These are phyloP conservation scores for Sanghuangporus weigelae DNA, from an alignment of 1,284 basidiomycete genomes.

Conservation along the genomic window DNA sequence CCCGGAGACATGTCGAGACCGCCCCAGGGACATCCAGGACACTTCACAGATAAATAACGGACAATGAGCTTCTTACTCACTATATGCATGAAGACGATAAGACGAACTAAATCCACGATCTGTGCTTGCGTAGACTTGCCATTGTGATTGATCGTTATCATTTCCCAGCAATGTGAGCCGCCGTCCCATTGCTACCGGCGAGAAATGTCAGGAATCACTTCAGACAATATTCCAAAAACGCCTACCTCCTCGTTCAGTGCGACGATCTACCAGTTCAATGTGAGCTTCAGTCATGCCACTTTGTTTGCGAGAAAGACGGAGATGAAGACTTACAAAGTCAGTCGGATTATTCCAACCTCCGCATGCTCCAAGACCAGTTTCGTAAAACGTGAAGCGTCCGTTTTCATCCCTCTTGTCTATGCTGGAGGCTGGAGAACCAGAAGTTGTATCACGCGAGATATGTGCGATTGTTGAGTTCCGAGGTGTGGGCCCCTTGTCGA, in stretches of 20 bases:
- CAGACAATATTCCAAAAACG: not conserved
- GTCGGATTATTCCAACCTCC: slow-evolving; percentile 28
- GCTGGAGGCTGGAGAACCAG: too few species aligned
- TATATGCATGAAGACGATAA: slow-evolving; percentile 2
- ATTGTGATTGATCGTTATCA: slow-evolving; percentile 42
- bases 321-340: slow-evolving; percentile 29
- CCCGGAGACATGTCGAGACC: slow-evolving; percentile 44
- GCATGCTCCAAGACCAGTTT: slow-evolving; percentile 34
- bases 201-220: not conserved
- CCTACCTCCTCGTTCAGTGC: slow-evolving; percentile 33
- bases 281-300: not conserved
- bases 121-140: slow-evolving; percentile 39
- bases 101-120: slow-evolving; percentile 37
- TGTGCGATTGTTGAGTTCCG: not conserved
- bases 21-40: slow-evolving; percentile 36
- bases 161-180: slow-evolving; percentile 41
- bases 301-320: not conserved
- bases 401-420: slow-evolving; percentile 27
- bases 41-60: slow-evolving; percentile 23
- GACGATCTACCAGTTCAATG: slow-evolving; percentile 28
- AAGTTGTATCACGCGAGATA: not conserved
- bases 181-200: slow-evolving; percentile 25
- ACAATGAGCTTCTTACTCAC: not conserved
- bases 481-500: not conserved
- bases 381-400: slow-evolving; percentile 32